These are phyloP conservation scores for Fusarium sp. DNA, from an alignment of 2,329 filamentous ascomycete genomes.

Conservation along the genomic window DNA sequence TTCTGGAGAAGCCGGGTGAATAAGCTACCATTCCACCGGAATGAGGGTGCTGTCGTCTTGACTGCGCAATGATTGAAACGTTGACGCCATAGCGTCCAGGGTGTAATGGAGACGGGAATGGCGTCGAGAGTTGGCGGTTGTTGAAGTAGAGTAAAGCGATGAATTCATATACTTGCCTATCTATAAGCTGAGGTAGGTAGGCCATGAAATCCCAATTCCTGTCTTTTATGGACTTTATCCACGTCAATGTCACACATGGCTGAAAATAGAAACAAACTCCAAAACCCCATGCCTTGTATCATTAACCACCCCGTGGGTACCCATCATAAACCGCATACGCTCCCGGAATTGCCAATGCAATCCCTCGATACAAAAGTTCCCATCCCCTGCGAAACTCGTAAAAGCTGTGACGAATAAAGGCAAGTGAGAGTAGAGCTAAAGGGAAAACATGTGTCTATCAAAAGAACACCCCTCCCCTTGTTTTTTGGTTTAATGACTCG, in stretches of 20 bases:
- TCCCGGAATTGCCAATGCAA: background rate
- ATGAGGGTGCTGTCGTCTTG: constrained; percentile 12
- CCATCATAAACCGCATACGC: background rate
- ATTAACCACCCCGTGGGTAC: background rate
- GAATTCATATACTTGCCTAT: background rate
- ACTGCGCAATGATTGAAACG: constrained; percentile 18
- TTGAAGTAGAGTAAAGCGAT: background rate
- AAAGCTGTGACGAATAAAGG: background rate
- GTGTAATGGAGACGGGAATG: constrained; percentile 24
- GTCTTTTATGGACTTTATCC: background rate
- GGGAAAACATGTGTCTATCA: background rate
- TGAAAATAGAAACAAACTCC: constrained; percentile 5
- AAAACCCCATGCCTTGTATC: background rate
- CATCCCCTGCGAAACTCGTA: too few relatives aligned
- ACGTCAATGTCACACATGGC: background rate
- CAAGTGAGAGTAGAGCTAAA: background rate
- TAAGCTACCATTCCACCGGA: constrained; percentile 35
- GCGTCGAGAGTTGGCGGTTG: constrained; percentile 11
- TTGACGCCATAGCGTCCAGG: constrained; percentile 25
- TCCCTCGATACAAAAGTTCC: background rate
- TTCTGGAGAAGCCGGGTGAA: background rate
- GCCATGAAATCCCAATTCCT: background rate
- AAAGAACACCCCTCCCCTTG: background rate
- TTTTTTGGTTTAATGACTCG: constrained; percentile 18
- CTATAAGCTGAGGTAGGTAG: background rate